phyloP scores from a whole-genome alignment of 805 yeast genomes.

The Lipomyces yamanashiensis region DNA sequence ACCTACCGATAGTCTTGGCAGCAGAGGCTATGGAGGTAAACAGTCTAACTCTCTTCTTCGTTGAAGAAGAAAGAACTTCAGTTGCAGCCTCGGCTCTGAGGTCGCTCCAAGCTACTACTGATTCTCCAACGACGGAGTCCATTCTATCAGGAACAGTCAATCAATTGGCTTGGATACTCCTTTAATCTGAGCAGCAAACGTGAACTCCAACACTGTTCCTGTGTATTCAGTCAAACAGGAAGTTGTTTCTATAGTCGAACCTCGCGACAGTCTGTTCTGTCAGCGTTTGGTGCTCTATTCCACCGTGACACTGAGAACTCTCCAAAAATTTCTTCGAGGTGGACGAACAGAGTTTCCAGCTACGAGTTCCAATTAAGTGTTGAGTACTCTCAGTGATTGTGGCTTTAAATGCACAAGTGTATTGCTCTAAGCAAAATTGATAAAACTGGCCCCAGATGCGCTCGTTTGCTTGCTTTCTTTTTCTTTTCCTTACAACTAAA shows the following conservation, averaged over 20 bases:
- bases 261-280: neutral
- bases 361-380: neutral
- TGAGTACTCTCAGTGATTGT: neutral
- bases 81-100: constrained; percentile 22
- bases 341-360: neutral
- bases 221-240: neutral
- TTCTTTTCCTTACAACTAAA: constrained; percentile 37
- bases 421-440: too few relatives aligned
- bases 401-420: neutral
- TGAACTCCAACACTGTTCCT: too few relatives aligned
- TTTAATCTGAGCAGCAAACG: too few relatives aligned
- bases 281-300: neutral
- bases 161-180: neutral
- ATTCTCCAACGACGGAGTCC: constrained; percentile 21
- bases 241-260: neutral
- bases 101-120: constrained; percentile 26
- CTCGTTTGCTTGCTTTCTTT: constrained; percentile 2
- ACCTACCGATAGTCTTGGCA: constrained; percentile 25
- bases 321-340: neutral
- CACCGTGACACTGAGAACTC: neutral
- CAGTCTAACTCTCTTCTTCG: constrained; percentile 26
- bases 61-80: constrained; percentile 34
- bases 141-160: neutral
- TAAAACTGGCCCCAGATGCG: neutral
- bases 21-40: constrained; percentile 27